phyloP scores from a whole-genome alignment of 176 grass and related monocot genomes.

The Cymbopogon citratus region DNA sequence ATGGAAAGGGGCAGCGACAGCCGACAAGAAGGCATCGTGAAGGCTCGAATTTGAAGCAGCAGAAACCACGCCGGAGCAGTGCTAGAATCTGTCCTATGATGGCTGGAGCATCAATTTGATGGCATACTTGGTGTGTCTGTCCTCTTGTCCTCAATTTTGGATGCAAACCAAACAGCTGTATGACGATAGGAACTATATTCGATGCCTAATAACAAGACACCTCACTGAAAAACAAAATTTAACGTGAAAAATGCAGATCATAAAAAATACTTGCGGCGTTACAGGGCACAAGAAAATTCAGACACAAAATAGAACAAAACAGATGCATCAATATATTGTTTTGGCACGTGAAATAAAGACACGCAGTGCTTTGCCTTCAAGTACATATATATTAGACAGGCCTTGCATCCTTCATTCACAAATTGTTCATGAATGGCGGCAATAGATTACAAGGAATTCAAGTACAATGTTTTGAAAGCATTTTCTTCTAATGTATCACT shows the following conservation, averaged over 20 bases:
- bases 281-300: neutral
- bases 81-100: too few species aligned
- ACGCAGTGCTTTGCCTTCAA: neutral
- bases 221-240: neutral
- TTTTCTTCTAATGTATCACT: neutral
- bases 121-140: too few species aligned
- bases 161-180: neutral
- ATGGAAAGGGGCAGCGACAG: too few species aligned
- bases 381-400: neutral
- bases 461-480: neutral
- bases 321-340: neutral
- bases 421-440: slow-evolving; percentile 10
- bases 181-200: neutral
- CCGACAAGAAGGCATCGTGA: too few species aligned
- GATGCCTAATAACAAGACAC: neutral
- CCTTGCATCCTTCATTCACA: neutral
- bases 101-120: too few species aligned
- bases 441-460: slow-evolving; percentile 16
- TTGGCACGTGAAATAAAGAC: neutral
- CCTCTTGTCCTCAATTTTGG: neutral
- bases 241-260: neutral
- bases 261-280: neutral
- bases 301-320: neutral
- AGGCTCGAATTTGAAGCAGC: too few species aligned
- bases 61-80: too few species aligned